Base-by-base conservation (phyloP, 805 yeast genomes). In the Priceomyces fermenticarens region DNA sequence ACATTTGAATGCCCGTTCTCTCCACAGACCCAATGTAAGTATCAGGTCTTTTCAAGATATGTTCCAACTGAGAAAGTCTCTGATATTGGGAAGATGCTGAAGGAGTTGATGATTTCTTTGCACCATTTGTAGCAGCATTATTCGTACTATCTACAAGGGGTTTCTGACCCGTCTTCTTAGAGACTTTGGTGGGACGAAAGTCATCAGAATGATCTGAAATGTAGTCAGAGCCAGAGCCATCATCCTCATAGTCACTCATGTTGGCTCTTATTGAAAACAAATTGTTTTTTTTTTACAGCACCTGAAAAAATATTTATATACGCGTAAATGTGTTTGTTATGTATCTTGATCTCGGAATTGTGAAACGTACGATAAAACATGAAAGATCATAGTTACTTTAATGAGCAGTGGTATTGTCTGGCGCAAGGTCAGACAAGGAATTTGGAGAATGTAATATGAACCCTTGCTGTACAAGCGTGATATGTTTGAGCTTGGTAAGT, bases 11-110 rank as follows among this genome's bases (percentile, higher is more conserved):
- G 41, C 80, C 83, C 40, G 85, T 81, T 40, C 75, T 78, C 65
- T 93, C 99, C 16, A 90, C 85, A 2, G 97, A 89, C 4, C 99
- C 99, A 52, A 93, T 83, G 65, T 93, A 93, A 2, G 99, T 91
- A 62, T 93, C 99, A 1, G 99, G 99, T 63, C 99, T 83, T 63
- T 89, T 89, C 56, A 93, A 73, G 42, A 93, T 91, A 73, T 93
- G 99, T 58, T 93, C 98, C 54, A 93, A 73, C 65, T 91, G 99
- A 3, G 97, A 83, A 35, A 93, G 81, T 69, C 87, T 88, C 65
- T 91, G 98, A 67, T 93, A 93, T 54, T 87, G 89, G 39, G 85
- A 85, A 4, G 82, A 76, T 5, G 81, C 82, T 45, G 51, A 58
- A 41, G 38, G 38, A 16, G 26, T 32, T 8, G 28, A 9, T 31